Base-by-base conservation (phyloP, 2,329 filamentous ascomycete species). In the Gaeumannomyces sp. region DNA sequence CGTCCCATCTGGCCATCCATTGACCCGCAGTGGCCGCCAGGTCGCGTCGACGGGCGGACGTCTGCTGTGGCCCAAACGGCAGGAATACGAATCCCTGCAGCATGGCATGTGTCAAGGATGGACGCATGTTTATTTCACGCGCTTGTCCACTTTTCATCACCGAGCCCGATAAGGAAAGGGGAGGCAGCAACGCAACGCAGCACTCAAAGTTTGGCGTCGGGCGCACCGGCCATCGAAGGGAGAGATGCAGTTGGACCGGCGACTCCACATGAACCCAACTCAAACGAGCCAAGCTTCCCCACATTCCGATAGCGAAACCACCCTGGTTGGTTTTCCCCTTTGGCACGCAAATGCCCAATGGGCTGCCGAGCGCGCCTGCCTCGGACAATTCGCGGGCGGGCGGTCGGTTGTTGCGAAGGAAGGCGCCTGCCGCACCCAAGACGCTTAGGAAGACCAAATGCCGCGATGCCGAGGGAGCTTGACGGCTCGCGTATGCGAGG, bases 121-220 rank as follows among this genome's bases (percentile, higher is more conserved):
- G 38, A 22, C 38, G 38, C 8, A 22, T 22, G 38, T 19, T 11
- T 6, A 50, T n/a, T n/a, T n/a, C 45, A 25, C 45, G 45, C 45
- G 45, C 45, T 53, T 53, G 45, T 53, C 45, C 45, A 53, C 45
- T 53, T 53, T 53, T 53, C 45, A 53, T 53, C 45, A 53, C 45
- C 45, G 45, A 53, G 45, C 19, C 22, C n/a, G 45, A 53, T 53
- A n/a, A 53, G 45, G 22, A 53, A 45, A 45, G 35, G 35, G 35
- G 35, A 38, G 8, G 13, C 13, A 19, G 35, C 16, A 38, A 38
- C 35, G 5, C 14, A 19, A 16, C 2, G 4, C 2, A 38, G 14
- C 3, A 29, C 6, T 3, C 3, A 38, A 19, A 38, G 38, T 11
- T 5, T 45, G 16, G 13, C 16, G 14, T 19, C 38, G 3, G 38